Conservation (phyloP, 169 alveolate genomes). For the Plasmodium reichenowi region DNA sequence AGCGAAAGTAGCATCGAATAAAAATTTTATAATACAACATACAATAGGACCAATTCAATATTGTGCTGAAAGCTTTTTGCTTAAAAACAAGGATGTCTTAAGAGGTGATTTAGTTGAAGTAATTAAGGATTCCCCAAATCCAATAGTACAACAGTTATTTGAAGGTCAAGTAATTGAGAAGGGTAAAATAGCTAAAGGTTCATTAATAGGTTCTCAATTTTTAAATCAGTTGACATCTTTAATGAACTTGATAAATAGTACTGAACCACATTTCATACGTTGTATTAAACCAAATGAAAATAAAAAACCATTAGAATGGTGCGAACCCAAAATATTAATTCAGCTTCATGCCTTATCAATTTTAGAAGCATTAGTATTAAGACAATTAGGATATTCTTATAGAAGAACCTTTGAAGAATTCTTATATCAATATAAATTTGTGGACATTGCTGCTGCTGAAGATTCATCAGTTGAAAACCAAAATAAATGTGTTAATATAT, state of each 20-base stretch:
- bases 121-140: constrained; percentile 87
- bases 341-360: constrained; percentile 94
- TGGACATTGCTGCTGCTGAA: constrained; percentile 85
- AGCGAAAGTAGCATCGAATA: constrained; percentile 90
- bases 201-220: constrained; percentile 93
- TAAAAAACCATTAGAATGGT: constrained; percentile 92
- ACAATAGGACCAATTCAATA: constrained; percentile 89
- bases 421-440: constrained; percentile 89
- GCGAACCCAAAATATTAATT: constrained; percentile 89
- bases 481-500: constrained; percentile 81
- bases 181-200: constrained; percentile 94
- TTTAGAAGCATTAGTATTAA: constrained; percentile 92
- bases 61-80: constrained; percentile 86
- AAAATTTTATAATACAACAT: constrained; percentile 87
- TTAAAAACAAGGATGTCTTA: constrained; percentile 90
- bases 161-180: constrained; percentile 88
- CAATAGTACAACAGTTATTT: constrained; percentile 86
- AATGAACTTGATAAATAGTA: constrained; percentile 90
- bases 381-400: constrained; percentile 93
- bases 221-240: constrained; percentile 89
- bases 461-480: constrained; percentile 83
- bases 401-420: constrained; percentile 91
- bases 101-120: constrained; percentile 91
- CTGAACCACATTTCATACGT: constrained; percentile 93
- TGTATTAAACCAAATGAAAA: constrained; percentile 94